These are phyloP conservation scores for Anisodus acutangulus DNA, from an alignment of 257 asterid genomes.

Conservation along the genomic window DNA sequence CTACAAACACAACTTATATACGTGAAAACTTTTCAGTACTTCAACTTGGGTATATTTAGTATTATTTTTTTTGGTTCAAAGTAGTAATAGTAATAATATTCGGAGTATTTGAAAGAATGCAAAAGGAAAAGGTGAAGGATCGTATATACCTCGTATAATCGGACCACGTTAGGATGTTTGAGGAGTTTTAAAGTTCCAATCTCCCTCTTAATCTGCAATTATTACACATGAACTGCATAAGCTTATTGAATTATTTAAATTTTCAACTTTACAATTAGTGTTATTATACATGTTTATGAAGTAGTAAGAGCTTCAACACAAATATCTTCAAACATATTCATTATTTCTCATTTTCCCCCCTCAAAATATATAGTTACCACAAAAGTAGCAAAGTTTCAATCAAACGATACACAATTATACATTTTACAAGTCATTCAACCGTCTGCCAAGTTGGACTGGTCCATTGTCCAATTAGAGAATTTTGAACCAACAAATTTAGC, in stretches of 20 bases:
- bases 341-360: too few species aligned
- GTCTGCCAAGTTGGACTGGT: neutral
- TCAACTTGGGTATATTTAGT: neutral
- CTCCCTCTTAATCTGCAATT: slow-evolving; percentile 88
- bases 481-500: neutral
- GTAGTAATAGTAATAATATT: neutral
- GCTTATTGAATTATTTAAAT: neutral
- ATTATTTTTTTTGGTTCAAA: neutral
- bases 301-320: neutral
- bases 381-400: neutral
- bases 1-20: neutral
- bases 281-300: too few species aligned
- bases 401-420: neutral
- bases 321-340: too few species aligned
- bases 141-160: slow-evolving; percentile 71
- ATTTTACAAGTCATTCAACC: neutral
- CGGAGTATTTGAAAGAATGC: neutral
- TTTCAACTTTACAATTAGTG: neutral
- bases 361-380: neutral
- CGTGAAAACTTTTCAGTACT: neutral
- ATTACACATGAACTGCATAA: neutral
- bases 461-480: neutral
- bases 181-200: slow-evolving; percentile 90
- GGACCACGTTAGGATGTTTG: slow-evolving; percentile 93
- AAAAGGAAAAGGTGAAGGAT: too few species aligned